Evolutionary conservation across 768 basidiomycete genomes (phyloP), one percentile per base, ranked within the genome.

Genomic region (Coprinopsis sp.): DNA sequence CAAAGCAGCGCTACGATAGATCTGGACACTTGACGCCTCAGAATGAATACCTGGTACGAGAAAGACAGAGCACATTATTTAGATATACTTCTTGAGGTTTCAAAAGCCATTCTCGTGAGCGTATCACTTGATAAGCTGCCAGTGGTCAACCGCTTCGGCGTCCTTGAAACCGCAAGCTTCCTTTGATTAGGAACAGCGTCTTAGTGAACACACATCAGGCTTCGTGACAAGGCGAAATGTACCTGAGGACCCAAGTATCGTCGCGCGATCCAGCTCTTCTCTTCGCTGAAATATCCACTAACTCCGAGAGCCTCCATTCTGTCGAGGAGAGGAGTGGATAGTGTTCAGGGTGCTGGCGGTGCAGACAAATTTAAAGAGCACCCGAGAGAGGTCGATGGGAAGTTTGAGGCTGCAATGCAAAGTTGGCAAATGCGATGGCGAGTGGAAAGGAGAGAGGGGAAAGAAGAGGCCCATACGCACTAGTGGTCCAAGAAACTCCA

Each of bases 351-450:
- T 87, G 64, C 94, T 94, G 31, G 93, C 93, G 1, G 95, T 99
- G 70, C 96, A 99, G 46, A 99, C 94, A n/a, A n/a, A n/a, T n/a
- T n/a, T n/a, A 64, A 99, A 99, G 2, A 99, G 79, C 23, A 98
- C 92, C 30, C 91, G 82, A 0, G 94, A 97, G 16, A 99, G 78
- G 60, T 99, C 95, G 43, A 98, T 88, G 6, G 93, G 93, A 10
- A 97, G 90, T 58, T 97, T 93, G 82, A 97, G 91, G 67, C 91
- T 93, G 53, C 3, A 38, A 38, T 33, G 7, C 36, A 30, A 16
- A n/a, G n/a, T 45, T 12, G 46, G n/a, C n/a, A 31, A 8, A 8
- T 8, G 30, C 10, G 38, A 16, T 16, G 19, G 5, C 40, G 14
- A 28, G n/a, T n/a, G n/a, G 19, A 11, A 41, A n/a, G n/a, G 34